Percentiles rank a stretch among this genome's conserved stretches.
These are phyloP conservation scores for Aspergillus awamori DNA, from an alignment of 2,329 filamentous ascomycete genomes.

Conservation along the genomic window DNA sequence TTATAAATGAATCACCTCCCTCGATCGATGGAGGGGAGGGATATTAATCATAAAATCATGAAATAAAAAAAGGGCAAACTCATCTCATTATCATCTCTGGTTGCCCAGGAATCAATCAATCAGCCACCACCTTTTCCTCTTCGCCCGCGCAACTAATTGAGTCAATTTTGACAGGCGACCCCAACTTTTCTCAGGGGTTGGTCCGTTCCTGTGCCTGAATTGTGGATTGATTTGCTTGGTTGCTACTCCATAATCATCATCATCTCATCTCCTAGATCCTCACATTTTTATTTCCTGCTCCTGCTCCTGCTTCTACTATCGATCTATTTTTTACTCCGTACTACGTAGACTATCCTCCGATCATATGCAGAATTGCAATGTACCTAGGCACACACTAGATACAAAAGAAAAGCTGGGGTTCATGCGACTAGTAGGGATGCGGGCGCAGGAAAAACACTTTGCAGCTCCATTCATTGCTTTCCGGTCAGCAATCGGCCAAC, in stretches of 20 bases:
- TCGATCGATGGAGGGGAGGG: no score
- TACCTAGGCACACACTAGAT: neutral
- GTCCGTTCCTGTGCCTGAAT: neutral
- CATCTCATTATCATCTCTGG: no score
- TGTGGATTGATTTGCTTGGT: neutral
- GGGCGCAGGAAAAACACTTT: neutral
- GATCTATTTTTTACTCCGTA: neutral
- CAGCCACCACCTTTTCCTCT: neutral
- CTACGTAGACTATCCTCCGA: neutral
- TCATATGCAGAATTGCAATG: neutral
- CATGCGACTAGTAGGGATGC: conserved; percentile 3
- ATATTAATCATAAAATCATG: no score
- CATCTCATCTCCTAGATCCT: no score
- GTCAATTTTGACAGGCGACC: neutral
- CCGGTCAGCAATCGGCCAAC: neutral
- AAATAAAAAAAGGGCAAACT: no score
- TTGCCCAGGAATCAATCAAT: no score
- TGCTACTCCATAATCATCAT: neutral
- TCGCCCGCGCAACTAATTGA: neutral
- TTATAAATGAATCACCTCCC: no score
- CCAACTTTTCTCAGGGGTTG: neutral
- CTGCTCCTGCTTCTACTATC: no score
- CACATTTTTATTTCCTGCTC: no score
- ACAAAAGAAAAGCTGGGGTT: conserved; percentile 1
- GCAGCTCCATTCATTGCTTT: neutral